Conservation (phyloP, 1,139 yeast species). For the Pichia sp. region DNA sequence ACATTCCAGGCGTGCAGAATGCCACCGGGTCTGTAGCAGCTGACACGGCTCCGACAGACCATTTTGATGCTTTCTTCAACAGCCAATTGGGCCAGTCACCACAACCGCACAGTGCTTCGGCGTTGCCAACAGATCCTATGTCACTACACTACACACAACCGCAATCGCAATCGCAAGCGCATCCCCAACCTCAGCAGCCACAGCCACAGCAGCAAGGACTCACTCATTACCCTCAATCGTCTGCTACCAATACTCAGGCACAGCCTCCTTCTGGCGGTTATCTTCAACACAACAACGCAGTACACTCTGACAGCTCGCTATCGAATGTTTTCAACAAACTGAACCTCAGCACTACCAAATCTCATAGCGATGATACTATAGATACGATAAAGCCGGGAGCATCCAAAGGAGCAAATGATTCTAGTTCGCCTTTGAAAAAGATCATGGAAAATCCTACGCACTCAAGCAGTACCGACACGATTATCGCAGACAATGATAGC, state of each 20-base stretch:
- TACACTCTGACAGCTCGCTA: neutral
- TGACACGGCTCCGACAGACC: conserved; percentile 8
- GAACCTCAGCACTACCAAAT: conserved; percentile 4
- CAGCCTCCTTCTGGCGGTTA: neutral
- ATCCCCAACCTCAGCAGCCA: neutral
- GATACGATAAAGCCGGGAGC: conserved; percentile 7
- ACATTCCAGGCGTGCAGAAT: conserved; percentile 32
- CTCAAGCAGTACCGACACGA: conserved; percentile 28
- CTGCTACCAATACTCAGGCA: neutral
- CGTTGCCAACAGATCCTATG: neutral
- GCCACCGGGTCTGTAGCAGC: neutral
- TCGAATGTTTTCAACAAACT: conserved; percentile 2
- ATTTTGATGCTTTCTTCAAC: conserved; percentile 18
- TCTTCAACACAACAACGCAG: neutral
- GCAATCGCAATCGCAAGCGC: neutral
- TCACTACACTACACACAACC: neutral
- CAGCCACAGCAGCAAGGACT: neutral
- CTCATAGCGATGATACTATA: conserved; percentile 21
- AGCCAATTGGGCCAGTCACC: conserved; percentile 5
- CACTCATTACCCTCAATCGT: neutral
- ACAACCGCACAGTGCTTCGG: neutral
- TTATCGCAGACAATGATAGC: conserved; percentile 24
- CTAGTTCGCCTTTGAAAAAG: neutral
- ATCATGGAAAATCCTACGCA: conserved; percentile 16
- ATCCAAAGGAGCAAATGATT: neutral